These are phyloP conservation scores for Geotrichum phurueaensis DNA, from an alignment of 1,139 yeast genomes.

Conservation along the genomic window DNA sequence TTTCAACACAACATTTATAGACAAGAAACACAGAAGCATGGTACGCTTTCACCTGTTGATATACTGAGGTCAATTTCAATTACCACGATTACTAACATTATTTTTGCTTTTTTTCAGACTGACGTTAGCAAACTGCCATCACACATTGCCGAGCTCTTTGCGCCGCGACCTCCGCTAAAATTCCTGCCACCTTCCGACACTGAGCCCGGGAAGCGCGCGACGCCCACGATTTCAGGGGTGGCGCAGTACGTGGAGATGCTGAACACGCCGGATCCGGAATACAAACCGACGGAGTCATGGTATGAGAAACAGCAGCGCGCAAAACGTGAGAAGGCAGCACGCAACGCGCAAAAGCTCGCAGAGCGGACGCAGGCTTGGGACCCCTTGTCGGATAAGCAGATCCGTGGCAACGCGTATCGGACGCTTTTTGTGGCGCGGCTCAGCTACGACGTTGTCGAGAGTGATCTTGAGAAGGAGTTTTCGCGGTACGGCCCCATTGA, in stretches of 20 bases:
- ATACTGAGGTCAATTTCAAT: background rate
- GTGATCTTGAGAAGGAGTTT: conserved; percentile 61
- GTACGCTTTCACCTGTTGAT: background rate
- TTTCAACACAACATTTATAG: background rate
- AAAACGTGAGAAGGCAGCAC: conserved; percentile 32
- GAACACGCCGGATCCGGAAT: conserved; percentile 35
- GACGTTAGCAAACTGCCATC: conserved; percentile 54
- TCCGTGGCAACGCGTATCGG: conserved; percentile 66
- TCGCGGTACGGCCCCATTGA: conserved; percentile 66
- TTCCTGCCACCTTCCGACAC: conserved; percentile 51
- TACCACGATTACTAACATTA: background rate
- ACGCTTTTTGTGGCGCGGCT: conserved; percentile 77
- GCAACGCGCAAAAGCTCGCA: conserved; percentile 31
- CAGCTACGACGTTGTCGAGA: conserved; percentile 59
- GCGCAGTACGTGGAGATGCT: conserved; percentile 38
- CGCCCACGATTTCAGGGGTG: conserved; percentile 49
- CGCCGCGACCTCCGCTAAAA: conserved; percentile 62
- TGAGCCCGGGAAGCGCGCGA: conserved; percentile 47
- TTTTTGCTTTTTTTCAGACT: conserved; percentile 26
- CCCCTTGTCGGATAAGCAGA: conserved; percentile 54
- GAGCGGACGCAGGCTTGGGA: conserved; percentile 42
- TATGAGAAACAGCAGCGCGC: conserved; percentile 36
- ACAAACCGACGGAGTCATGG: conserved; percentile 36
- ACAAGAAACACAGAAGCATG: background rate
- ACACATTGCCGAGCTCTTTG: conserved; percentile 58